Evolutionary conservation across 225 moss, liverwort and hornwort species (phyloP).

Genomic region (Neckera pumila): DNA sequence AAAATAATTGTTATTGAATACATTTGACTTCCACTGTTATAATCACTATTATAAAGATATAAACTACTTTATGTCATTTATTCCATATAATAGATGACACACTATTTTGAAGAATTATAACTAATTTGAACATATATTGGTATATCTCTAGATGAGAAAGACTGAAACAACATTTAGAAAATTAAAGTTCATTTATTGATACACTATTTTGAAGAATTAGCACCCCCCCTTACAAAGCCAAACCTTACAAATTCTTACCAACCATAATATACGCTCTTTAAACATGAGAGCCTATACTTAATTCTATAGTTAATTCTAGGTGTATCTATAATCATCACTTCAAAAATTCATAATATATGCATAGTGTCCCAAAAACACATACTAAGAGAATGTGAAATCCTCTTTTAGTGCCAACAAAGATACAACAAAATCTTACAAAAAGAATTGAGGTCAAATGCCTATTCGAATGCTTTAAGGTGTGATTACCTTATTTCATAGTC

Average conservation of each 20-base stretch:
- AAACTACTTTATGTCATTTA: neutral
- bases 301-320: neutral
- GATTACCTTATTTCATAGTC: neutral
- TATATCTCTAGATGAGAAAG: neutral
- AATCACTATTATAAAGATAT: neutral
- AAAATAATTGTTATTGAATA: neutral
- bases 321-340: neutral
- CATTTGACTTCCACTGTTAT: neutral
- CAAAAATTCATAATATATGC: rapidly evolving
- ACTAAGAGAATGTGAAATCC: neutral
- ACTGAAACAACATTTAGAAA: neutral
- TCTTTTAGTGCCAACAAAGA: too few relatives aligned
- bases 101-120: too few relatives aligned
- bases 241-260: neutral
- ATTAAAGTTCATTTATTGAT: too few relatives aligned
- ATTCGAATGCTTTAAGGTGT: rapidly evolving
- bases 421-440: neutral
- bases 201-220: neutral
- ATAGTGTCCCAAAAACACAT: rapidly evolving
- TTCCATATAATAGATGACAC: neutral
- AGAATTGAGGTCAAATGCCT: neutral
- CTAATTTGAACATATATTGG: neutral
- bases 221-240: rapidly evolving
- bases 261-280: too few relatives aligned
- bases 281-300: neutral